A percentile compares a stretch with the other conserved stretches of the same genome.
These are phyloP conservation scores for Salinomyces thailandicus DNA, from an alignment of 2,329 filamentous ascomycete species.

Conservation along the genomic window DNA sequence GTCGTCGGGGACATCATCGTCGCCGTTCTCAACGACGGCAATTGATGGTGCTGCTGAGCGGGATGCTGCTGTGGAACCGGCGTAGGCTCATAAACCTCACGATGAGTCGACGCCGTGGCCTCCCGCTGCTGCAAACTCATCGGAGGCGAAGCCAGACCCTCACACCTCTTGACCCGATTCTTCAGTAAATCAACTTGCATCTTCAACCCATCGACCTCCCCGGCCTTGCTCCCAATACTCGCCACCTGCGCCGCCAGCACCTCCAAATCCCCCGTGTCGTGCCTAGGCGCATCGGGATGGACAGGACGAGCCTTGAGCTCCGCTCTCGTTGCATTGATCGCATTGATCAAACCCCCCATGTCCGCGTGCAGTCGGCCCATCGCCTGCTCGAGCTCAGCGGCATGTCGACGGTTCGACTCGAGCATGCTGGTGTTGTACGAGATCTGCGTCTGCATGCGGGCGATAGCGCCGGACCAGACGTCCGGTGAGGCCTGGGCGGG, in stretches of 20 bases:
- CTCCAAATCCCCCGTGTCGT: slow-evolving; percentile 30
- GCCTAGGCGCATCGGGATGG: slow-evolving; percentile 10
- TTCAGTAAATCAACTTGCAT: slow-evolving; percentile 40
- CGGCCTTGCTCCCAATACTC: slow-evolving; percentile 32
- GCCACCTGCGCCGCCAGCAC: slow-evolving; percentile 34
- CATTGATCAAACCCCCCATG: slow-evolving; percentile 24
- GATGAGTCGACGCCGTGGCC: slow-evolving; percentile 1
- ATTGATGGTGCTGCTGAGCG: slow-evolving; percentile 8
- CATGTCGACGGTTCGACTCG: slow-evolving; percentile 31
- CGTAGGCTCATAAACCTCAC: slow-evolving; percentile 1
- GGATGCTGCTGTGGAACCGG: slow-evolving; percentile 8
- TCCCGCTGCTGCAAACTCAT: not conserved
- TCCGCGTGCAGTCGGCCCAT: slow-evolving; percentile 32
- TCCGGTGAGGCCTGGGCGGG: slow-evolving; percentile 12
- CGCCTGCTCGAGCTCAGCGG: slow-evolving; percentile 32
- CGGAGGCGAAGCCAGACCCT: slow-evolving; percentile 13
- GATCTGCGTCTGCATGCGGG: slow-evolving; percentile 39
- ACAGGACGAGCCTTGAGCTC: slow-evolving; percentile 23
- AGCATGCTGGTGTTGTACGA: slow-evolving; percentile 35
- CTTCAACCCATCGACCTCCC: slow-evolving; percentile 37
- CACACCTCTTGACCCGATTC: slow-evolving; percentile 32
- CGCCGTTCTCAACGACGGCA: slow-evolving; percentile 20
- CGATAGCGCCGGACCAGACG: slow-evolving; percentile 30
- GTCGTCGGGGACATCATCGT: slow-evolving; percentile 14
- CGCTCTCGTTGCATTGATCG: slow-evolving; percentile 28